Conservation (phyloP, 2,329 filamentous ascomycete genomes). For the Pseudocercospora crystallina region DNA sequence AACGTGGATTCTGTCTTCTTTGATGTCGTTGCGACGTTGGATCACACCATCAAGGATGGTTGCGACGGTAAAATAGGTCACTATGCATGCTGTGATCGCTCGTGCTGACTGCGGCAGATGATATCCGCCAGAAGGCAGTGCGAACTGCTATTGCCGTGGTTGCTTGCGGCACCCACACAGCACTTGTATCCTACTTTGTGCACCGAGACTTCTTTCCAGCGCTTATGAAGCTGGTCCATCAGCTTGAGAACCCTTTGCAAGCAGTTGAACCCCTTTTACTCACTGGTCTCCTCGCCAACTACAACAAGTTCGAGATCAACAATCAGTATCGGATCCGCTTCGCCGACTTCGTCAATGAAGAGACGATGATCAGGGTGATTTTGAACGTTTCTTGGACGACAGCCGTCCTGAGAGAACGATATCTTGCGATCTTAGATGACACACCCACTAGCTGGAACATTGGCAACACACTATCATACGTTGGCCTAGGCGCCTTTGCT, state of each 20-base stretch:
- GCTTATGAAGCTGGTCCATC: constrained; percentile 91
- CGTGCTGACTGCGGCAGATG: constrained; percentile 51
- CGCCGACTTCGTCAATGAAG: constrained; percentile 93
- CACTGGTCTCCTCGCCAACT: constrained; percentile 86
- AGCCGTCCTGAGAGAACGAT: constrained; percentile 66
- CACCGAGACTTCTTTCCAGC: constrained; percentile 92
- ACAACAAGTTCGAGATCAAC: constrained; percentile 99
- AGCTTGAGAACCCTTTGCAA: constrained; percentile 64
- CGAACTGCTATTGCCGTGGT: constrained; percentile 79
- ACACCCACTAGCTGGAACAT: constrained; percentile 86
- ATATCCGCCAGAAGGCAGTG: constrained; percentile 75
- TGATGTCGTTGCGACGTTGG: constrained; percentile 80
- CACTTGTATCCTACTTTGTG: constrained; percentile 89
- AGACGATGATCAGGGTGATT: constrained; percentile 79
- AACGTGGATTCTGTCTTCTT: constrained; percentile 83
- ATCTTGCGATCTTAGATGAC: constrained; percentile 85
- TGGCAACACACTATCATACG: constrained; percentile 74
- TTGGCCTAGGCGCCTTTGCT: constrained; percentile 76
- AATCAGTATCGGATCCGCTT: constrained; percentile 92
- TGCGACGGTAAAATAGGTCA: constrained; percentile 57
- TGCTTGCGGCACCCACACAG: constrained; percentile 93
- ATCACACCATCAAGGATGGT: constrained; percentile 78
- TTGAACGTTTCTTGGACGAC: constrained; percentile 72
- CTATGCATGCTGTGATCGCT: too few relatives aligned
- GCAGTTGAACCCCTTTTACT: constrained; percentile 73